A percentile compares a stretch with the other conserved stretches of the same genome.
Conservation (phyloP, 805 yeast species). For the Saccharomycopsis sp. region DNA sequence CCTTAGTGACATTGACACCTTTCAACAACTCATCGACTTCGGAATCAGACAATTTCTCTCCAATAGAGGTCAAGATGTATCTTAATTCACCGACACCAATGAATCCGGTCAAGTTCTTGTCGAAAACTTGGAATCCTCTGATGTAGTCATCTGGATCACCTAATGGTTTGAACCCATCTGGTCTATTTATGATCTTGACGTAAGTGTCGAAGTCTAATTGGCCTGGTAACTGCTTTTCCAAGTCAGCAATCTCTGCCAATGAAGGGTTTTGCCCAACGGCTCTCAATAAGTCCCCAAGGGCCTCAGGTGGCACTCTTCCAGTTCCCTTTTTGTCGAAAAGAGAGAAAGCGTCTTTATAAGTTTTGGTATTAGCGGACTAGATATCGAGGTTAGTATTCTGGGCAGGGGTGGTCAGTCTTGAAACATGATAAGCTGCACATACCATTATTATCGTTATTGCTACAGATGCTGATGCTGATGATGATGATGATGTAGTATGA, state of each 20-base stretch:
- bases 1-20: constrained; percentile 89
- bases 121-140: constrained; percentile 93
- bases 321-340: constrained; percentile 94
- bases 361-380: constrained; percentile 29
- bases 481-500: neutral
- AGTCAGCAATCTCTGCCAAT: constrained; percentile 68
- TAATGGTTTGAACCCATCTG: constrained; percentile 79
- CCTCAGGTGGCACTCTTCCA: constrained; percentile 77
- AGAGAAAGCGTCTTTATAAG: constrained; percentile 88
- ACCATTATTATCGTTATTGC: neutral
- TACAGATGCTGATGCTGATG: neutral
- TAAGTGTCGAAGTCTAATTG: constrained; percentile 68
- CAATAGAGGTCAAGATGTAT: constrained; percentile 90
- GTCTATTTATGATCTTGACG: constrained; percentile 71
- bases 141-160: constrained; percentile 86
- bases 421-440: neutral
- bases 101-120: constrained; percentile 90
- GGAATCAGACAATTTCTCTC: constrained; percentile 82
- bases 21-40: constrained; percentile 95
- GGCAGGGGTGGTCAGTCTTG: too few relatives aligned
- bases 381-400: neutral
- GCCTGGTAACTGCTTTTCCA: constrained; percentile 37
- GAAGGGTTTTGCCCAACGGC: constrained; percentile 99
- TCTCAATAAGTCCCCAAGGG: constrained; percentile 87
- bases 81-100: constrained; percentile 96